Evolutionary conservation across 108 stramenopile species (phyloP).

Genomic region (Phaeodactylum tricornutum): DNA sequence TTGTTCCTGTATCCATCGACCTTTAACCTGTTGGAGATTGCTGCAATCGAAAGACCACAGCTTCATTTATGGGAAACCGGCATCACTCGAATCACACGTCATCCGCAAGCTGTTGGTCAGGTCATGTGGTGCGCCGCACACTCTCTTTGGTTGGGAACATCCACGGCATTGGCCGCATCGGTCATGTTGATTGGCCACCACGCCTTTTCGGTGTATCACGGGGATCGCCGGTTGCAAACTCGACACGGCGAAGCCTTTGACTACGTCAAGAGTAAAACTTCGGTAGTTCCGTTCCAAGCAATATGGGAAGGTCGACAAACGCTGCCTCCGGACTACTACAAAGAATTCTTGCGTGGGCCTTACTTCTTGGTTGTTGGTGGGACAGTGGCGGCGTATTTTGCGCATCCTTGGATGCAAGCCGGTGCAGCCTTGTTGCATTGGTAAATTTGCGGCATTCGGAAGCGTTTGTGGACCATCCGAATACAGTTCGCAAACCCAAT

Average conservation of each 20-base stretch:
- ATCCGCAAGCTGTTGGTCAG: slow-evolving; percentile 93
- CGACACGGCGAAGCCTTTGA: slow-evolving; percentile 78
- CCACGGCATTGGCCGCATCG: slow-evolving; percentile 69
- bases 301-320: slow-evolving; percentile 83
- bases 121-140: slow-evolving; percentile 90
- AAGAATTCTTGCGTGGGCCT: slow-evolving; percentile 87
- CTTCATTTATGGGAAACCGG: slow-evolving; percentile 94
- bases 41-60: slow-evolving; percentile 72
- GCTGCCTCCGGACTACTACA: slow-evolving; percentile 83
- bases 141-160: slow-evolving; percentile 80
- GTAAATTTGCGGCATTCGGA: no score
- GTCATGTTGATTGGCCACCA: slow-evolving; percentile 86
- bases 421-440: slow-evolving; percentile 64
- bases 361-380: slow-evolving; percentile 82
- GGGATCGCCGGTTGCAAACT: slow-evolving; percentile 77
- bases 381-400: slow-evolving; percentile 88
- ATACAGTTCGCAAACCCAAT: no score
- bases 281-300: slow-evolving; percentile 84
- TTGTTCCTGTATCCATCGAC: slow-evolving; percentile 91
- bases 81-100: slow-evolving; percentile 90
- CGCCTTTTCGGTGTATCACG: slow-evolving; percentile 88
- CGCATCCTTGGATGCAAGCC: slow-evolving; percentile 95
- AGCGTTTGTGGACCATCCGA: no score
- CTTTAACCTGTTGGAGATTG: slow-evolving; percentile 93
- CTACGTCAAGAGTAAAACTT: slow-evolving; percentile 66